These are phyloP conservation scores for Cryptococcus depauperatus DNA, from an alignment of 1,284 basidiomycete genomes.

Conservation along the genomic window DNA sequence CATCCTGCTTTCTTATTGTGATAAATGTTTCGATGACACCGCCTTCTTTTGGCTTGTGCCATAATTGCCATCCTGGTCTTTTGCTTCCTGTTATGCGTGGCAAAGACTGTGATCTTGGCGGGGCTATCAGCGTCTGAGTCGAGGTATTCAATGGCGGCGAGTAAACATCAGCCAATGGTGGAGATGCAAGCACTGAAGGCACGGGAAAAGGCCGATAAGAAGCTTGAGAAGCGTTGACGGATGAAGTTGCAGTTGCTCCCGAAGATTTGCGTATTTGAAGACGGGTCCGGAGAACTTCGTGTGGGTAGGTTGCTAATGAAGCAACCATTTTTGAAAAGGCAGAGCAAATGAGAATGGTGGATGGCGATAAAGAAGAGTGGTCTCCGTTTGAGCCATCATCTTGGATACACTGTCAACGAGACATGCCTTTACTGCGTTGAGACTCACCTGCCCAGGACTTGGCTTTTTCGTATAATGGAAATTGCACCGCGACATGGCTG, in stretches of 20 bases:
- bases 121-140: not conserved
- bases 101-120: not conserved
- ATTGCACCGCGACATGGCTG: constrained; percentile 86
- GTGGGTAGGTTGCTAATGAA: constrained; percentile 86
- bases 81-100: not conserved
- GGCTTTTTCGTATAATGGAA: constrained; percentile 87
- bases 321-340: constrained; percentile 88
- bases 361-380: constrained; percentile 54
- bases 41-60: constrained; percentile 20
- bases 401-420: too few relatives aligned
- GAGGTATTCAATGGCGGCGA: not conserved
- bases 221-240: constrained; percentile 1
- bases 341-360: constrained; percentile 73
- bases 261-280: constrained; percentile 61
- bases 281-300: constrained; percentile 88
- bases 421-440: too few relatives aligned
- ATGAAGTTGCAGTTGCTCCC: not conserved
- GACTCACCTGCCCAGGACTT: constrained; percentile 72
- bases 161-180: constrained; percentile 7
- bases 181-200: constrained; percentile 25
- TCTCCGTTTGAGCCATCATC: constrained; percentile 41
- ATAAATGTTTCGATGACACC: constrained; percentile 65
- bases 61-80: constrained; percentile 7
- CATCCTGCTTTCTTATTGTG: constrained; percentile 68
- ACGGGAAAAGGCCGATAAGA: constrained; percentile 18